phyloP scores from a whole-genome alignment of 2,329 filamentous ascomycete species.

The Aspergillus proliferans region DNA sequence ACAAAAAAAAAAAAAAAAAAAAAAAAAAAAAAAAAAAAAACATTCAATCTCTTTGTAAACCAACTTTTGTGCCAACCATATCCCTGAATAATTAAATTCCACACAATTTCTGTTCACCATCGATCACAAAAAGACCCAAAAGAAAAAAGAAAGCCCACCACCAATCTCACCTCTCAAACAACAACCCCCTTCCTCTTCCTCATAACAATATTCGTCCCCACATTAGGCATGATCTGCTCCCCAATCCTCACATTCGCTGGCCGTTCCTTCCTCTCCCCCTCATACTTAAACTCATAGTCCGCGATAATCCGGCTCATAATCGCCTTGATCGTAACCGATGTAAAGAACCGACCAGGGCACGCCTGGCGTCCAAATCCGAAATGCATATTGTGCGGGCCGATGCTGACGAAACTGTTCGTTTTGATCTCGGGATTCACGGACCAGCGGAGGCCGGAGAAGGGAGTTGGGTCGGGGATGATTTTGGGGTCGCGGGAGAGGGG shows the following conservation, averaged over 20 bases:
- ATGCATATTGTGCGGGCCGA: constrained; percentile 17
- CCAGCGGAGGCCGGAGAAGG: constrained; percentile 26
- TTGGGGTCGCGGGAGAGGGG: constrained; percentile 21
- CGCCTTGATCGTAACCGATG: constrained; percentile 17
- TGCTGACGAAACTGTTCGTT: constrained; percentile 14
- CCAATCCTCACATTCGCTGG: constrained; percentile 20
- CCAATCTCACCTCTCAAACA: background rate
- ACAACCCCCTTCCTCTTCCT: constrained; percentile 11
- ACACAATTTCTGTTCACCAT: background rate
- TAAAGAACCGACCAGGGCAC: constrained; percentile 22
- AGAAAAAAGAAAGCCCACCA: background rate
- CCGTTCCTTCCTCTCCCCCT: constrained; percentile 9
- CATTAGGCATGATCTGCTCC: constrained; percentile 24
- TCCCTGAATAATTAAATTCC: too few relatives aligned
- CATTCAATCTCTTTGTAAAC: too few relatives aligned
- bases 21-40: too few relatives aligned
- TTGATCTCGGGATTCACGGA: constrained; percentile 11
- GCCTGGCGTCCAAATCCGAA: constrained; percentile 22
- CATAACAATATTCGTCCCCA: constrained; percentile 15
- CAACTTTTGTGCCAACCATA: too few relatives aligned
- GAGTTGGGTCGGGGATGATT: constrained; percentile 13
- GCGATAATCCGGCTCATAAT: constrained; percentile 22
- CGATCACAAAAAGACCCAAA: too few relatives aligned
- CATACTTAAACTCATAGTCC: constrained; percentile 26
- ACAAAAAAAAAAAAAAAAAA: too few relatives aligned